Conservation (phyloP, 2,329 filamentous ascomycete genomes). For the Metarhizium sp. region DNA sequence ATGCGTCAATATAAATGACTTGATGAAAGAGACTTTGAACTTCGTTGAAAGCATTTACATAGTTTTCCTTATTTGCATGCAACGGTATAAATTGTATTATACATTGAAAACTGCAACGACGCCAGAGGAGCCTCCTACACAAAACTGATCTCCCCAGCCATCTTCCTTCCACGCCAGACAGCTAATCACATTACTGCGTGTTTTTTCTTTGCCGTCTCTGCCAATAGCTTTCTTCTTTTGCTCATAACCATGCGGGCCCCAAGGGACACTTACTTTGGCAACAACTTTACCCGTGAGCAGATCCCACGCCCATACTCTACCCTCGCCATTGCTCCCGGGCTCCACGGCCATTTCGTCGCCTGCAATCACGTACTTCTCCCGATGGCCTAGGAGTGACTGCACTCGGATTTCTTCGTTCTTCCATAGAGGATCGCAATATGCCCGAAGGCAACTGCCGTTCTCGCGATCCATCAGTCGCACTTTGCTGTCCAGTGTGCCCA, state of each 20-base stretch:
- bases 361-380: conserved; percentile 68
- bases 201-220: conserved; percentile 50
- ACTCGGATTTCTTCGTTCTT: conserved; percentile 65
- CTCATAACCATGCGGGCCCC: conserved; percentile 42
- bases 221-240: conserved; percentile 44
- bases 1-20: conserved; percentile 4
- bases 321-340: conserved; percentile 31
- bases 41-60: background rate
- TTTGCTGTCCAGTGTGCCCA: conserved; percentile 65
- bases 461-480: conserved; percentile 73
- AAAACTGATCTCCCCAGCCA: conserved; percentile 56
- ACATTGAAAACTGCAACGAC: conserved; percentile 54
- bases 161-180: conserved; percentile 54
- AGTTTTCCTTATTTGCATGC: background rate
- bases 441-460: conserved; percentile 63
- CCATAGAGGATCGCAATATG: conserved; percentile 50
- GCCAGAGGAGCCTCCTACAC: conserved; percentile 55
- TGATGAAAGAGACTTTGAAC: background rate
- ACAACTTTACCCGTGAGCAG: conserved; percentile 61
- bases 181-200: conserved; percentile 49
- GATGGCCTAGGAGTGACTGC: conserved; percentile 63
- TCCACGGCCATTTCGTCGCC: conserved; percentile 58
- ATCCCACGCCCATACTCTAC: conserved; percentile 74
- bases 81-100: background rate
- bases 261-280: conserved; percentile 50